Evolutionary conservation across 768 basidiomycete genomes (phyloP).

Genomic region (Hericium rajendrae): DNA sequence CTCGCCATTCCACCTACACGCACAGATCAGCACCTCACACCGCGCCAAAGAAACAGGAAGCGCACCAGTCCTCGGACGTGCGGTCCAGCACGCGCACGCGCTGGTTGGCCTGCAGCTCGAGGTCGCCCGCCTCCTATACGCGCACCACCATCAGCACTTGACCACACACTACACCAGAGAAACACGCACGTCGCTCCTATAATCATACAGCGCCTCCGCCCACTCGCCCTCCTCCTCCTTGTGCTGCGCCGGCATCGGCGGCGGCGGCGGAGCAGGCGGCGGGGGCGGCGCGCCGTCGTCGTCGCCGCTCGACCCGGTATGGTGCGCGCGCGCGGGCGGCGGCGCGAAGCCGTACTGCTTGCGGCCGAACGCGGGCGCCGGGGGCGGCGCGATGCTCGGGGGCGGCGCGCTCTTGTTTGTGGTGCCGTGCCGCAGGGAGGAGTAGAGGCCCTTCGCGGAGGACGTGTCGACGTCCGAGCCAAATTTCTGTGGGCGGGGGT

Average conservation of each 20-base stretch:
- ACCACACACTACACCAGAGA: not conserved
- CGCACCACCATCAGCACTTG: not conserved
- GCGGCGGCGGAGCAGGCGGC: not conserved
- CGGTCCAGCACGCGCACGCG: conserved; percentile 54
- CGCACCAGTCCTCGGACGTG: conserved; percentile 72
- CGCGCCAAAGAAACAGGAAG: not conserved
- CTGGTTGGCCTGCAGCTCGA: conserved; percentile 46
- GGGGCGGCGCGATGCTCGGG: conserved; percentile 24
- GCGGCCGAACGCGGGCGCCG: conserved; percentile 29
- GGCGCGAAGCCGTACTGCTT: conserved; percentile 41
- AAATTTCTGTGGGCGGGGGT: conserved; percentile 42
- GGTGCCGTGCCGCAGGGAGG: conserved; percentile 36
- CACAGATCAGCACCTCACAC: not conserved
- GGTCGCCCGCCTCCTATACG: conserved; percentile 57
- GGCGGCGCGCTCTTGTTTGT: conserved; percentile 30
- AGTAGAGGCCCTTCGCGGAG: conserved; percentile 34
- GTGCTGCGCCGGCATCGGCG: conserved; percentile 3
- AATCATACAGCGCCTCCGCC: conserved; percentile 74
- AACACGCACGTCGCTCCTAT: conserved; percentile 46
- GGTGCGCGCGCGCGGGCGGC: conserved; percentile 34
- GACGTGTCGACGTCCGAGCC: conserved; percentile 46
- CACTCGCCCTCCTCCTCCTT: conserved; percentile 42
- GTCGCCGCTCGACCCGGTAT: too few species aligned
- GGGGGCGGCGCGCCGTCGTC: not conserved
- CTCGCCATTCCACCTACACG: conserved; percentile 14